A percentile compares a stretch with the other conserved stretches of the same genome.
Conservation (phyloP, 768 basidiomycete genomes). For the Suillus lakei region DNA sequence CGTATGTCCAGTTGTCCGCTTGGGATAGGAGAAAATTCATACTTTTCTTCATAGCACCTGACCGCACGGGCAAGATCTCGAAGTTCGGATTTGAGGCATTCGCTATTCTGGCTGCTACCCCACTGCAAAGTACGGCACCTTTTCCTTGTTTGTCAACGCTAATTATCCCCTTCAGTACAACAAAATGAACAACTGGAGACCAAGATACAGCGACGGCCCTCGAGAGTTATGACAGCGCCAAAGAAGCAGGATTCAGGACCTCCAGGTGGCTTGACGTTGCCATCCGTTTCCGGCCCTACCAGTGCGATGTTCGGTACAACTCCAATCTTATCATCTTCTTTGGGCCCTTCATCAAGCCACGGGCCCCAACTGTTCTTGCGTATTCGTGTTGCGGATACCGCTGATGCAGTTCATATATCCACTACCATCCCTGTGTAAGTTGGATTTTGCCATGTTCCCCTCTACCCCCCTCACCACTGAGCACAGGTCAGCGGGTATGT, state of each 20-base stretch:
- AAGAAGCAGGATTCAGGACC: slow-evolving; percentile 60
- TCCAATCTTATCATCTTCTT: slow-evolving; percentile 63
- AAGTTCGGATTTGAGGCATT: slow-evolving; percentile 93
- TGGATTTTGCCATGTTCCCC: background rate
- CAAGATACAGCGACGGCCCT: slow-evolving; percentile 84
- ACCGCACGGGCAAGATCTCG: slow-evolving; percentile 80
- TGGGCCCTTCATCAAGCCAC: slow-evolving; percentile 71
- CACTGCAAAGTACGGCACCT: slow-evolving; percentile 61
- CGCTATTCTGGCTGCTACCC: slow-evolving; percentile 80
- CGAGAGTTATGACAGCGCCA: slow-evolving; percentile 60
- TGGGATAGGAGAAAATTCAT: background rate
- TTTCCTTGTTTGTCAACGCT: background rate
- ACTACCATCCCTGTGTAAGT: slow-evolving; percentile 92
- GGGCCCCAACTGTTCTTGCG: slow-evolving; percentile 86
- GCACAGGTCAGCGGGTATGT: slow-evolving; percentile 84
- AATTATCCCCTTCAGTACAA: slow-evolving; percentile 44
- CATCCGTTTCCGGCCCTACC: slow-evolving; percentile 40
- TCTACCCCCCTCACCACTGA: background rate
- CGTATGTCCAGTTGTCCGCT: slow-evolving; percentile 51
- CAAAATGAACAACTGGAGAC: slow-evolving; percentile 84
- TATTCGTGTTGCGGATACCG: slow-evolving; percentile 79
- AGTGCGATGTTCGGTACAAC: slow-evolving; percentile 56
- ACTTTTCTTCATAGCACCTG: slow-evolving; percentile 71
- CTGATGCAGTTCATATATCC: slow-evolving; percentile 82
- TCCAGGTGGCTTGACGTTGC: slow-evolving; percentile 41